A percentile compares a stretch with the other conserved stretches of the same genome.
Conservation (phyloP, 2,329 filamentous ascomycete genomes). For the Fusarium stilboides region DNA sequence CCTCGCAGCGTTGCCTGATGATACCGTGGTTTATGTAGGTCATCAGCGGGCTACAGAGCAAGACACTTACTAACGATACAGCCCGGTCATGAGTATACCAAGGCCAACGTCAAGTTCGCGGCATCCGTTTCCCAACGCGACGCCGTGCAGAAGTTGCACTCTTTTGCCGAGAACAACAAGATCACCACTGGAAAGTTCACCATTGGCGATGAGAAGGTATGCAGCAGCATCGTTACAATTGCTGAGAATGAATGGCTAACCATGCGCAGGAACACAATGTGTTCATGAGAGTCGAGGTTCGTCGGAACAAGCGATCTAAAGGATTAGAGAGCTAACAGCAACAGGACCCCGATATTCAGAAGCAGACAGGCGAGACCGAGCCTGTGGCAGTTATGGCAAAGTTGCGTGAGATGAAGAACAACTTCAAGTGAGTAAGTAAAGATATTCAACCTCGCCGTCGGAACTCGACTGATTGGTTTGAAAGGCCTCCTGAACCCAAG, state of each 20-base stretch:
- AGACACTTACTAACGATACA: constrained; percentile 54
- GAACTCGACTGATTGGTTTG: constrained; percentile 11
- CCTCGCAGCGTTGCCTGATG: constrained; percentile 84
- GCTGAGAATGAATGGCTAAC: constrained; percentile 8
- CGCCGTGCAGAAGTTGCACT: constrained; percentile 81
- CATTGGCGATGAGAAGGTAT: constrained; percentile 95
- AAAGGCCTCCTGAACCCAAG: constrained; percentile 50
- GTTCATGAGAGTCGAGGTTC: constrained; percentile 90
- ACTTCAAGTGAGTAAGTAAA: constrained; percentile 70
- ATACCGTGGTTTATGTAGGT: constrained; percentile 90
- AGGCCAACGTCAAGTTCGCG: constrained; percentile 92
- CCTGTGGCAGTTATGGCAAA: constrained; percentile 88
- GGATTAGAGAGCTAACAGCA: background rate
- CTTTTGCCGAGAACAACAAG: constrained; percentile 83
- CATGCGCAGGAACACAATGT: constrained; percentile 86
- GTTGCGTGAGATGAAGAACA: constrained; percentile 92
- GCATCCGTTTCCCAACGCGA: constrained; percentile 81
- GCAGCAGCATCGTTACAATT: constrained; percentile 34
- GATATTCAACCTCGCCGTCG: background rate
- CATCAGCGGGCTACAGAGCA: background rate
- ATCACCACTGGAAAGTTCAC: constrained; percentile 97
- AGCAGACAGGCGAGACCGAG: constrained; percentile 84
- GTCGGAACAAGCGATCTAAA: constrained; percentile 47
- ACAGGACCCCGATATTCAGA: constrained; percentile 86
- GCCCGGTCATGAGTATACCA: constrained; percentile 99